Evolutionary conservation across 768 basidiomycete species (phyloP).

Genomic region (Lactarius psammicola): DNA sequence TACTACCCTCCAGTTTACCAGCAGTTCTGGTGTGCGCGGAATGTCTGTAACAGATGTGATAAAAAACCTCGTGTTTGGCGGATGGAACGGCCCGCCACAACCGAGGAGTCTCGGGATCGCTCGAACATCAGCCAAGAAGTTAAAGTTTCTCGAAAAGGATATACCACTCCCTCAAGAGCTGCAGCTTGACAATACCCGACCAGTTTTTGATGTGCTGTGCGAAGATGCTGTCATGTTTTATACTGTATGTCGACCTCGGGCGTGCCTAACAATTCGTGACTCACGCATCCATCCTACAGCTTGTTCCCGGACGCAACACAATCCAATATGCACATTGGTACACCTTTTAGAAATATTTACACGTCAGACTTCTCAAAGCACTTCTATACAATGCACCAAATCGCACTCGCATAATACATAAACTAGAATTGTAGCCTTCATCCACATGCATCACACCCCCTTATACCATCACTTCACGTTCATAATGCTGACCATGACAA

Average conservation of each 20-base stretch:
- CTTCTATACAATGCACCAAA: background rate
- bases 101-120: no score
- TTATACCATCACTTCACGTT: background rate
- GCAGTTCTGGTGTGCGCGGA: background rate
- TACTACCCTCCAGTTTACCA: background rate
- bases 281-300: background rate
- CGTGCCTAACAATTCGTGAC: background rate
- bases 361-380: background rate
- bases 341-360: slow-evolving; percentile 3
- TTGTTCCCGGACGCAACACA: slow-evolving; percentile 5
- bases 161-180: slow-evolving; percentile 7
- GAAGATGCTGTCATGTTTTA: slow-evolving; percentile 20
- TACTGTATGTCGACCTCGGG: background rate
- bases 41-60: slow-evolving; percentile 4
- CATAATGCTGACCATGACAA: background rate
- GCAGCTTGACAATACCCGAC: background rate
- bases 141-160: slow-evolving; percentile 10
- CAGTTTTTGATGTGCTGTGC: slow-evolving; percentile 8
- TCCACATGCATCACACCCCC: background rate
- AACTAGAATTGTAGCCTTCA: background rate
- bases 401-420: slow-evolving; percentile 2
- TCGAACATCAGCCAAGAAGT: background rate
- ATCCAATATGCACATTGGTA: slow-evolving; percentile 19
- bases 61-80: background rate
- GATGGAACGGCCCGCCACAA: background rate